Evolutionary conservation across 2,329 filamentous ascomycete genomes (phyloP).

Genomic region (Aspergillus texensis): DNA sequence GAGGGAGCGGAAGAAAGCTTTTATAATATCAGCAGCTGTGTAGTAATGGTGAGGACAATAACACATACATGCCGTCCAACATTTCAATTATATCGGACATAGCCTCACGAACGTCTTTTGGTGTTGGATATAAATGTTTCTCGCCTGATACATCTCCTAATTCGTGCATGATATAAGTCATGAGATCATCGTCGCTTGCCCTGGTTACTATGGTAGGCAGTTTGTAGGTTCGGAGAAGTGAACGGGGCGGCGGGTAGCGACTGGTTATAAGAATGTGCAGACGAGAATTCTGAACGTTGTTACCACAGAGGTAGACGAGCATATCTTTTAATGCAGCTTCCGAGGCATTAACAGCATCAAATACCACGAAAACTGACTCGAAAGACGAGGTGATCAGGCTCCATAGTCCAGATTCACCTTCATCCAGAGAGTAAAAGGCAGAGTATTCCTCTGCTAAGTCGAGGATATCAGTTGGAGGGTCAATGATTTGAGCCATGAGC

Average conservation of each 20-base stretch:
- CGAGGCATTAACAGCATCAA: background rate
- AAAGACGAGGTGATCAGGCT: background rate
- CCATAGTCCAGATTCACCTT: background rate
- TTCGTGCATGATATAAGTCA: background rate
- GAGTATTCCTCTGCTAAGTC: background rate
- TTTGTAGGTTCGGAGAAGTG: background rate
- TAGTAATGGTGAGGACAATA: background rate
- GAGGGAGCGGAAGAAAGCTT: background rate
- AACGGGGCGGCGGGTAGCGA: background rate
- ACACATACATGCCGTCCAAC: background rate
- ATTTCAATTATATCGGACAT: background rate
- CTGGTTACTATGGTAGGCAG: background rate
- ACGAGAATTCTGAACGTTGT: rapidly evolving
- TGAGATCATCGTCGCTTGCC: background rate
- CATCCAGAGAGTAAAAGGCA: background rate
- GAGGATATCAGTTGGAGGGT: background rate
- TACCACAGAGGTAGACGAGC: background rate
- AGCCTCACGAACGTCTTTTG: background rate
- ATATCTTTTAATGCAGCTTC: background rate
- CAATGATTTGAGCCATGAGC: background rate
- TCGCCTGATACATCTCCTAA: background rate
- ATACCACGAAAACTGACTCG: background rate
- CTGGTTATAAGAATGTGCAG: background rate
- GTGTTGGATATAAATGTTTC: rapidly evolving
- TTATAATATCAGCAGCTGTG: background rate